phyloP scores from a whole-genome alignment of 164 flowering plant species.

The Macadamia integrifolia region DNA sequence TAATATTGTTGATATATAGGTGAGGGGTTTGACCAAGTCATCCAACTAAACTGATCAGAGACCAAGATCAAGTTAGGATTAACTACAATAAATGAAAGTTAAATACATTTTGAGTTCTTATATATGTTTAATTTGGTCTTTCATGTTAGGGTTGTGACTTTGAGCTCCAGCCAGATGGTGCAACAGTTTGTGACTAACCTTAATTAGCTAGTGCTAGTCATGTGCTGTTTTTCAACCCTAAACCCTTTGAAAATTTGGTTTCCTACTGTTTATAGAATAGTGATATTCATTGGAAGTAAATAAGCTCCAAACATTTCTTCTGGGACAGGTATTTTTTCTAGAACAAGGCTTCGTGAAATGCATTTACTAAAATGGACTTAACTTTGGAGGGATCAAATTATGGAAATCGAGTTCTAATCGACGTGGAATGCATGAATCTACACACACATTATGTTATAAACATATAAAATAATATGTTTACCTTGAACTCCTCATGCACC shows the following conservation, averaged over 20 bases:
- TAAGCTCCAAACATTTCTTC: conserved; percentile 11
- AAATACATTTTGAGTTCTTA: neutral
- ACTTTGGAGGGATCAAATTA: conserved; percentile 7
- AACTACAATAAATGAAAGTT: too few relatives aligned
- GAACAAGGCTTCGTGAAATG: too few relatives aligned
- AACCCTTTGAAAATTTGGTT: neutral
- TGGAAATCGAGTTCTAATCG: conserved; percentile 5
- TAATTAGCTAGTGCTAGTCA: conserved; percentile 8
- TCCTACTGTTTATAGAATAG: neutral
- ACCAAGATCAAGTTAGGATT: too few relatives aligned
- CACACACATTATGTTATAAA: too few relatives aligned
- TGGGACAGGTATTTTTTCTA: too few relatives aligned
- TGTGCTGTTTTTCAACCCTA: conserved; percentile 1
- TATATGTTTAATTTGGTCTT: neutral
- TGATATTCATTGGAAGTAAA: conserved; percentile 2
- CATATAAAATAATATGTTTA: neutral
- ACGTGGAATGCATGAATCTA: conserved; percentile 21
- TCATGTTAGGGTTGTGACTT: neutral
- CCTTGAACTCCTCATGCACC: neutral
- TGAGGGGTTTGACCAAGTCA: neutral
- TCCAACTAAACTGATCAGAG: neutral
- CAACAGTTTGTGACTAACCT: neutral
- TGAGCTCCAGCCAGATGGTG: neutral
- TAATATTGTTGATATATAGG: too few relatives aligned
- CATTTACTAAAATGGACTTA: too few relatives aligned